phyloP scores from a whole-genome alignment of 1,284 basidiomycete genomes.

The Mixia osmundae region DNA sequence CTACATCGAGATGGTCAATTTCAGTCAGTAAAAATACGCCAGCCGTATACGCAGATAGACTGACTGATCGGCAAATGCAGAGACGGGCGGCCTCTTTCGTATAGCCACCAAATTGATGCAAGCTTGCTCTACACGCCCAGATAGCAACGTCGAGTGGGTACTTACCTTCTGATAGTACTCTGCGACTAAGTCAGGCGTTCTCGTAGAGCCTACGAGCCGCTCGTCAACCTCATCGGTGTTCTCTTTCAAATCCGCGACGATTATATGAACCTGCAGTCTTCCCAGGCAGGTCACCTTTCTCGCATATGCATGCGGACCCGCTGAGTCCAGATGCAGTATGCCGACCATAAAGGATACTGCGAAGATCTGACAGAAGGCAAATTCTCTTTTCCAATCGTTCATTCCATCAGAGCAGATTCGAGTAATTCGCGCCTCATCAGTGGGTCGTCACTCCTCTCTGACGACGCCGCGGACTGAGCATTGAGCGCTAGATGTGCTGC shows the following conservation, averaged over 20 bases:
- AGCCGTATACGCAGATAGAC: not conserved
- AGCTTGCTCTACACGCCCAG: conserved; percentile 37
- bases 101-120: conserved; percentile 92
- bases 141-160: conserved; percentile 35
- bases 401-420: conserved; percentile 51
- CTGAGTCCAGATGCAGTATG: conserved; percentile 33
- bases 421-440: conserved; percentile 56
- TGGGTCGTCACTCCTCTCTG: conserved; percentile 24
- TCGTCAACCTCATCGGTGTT: conserved; percentile 82
- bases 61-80: conserved; percentile 26
- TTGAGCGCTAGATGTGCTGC: conserved; percentile 42
- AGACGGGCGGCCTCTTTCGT: conserved; percentile 82
- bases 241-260: conserved; percentile 95
- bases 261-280: conserved; percentile 81
- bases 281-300: conserved; percentile 32
- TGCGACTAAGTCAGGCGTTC: not conserved
- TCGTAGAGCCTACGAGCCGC: conserved; percentile 58
- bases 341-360: conserved; percentile 75
- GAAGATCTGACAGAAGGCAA: conserved; percentile 92
- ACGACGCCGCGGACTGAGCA: not conserved
- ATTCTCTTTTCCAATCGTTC: conserved; percentile 84
- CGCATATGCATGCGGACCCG: not conserved
- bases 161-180: conserved; percentile 16
- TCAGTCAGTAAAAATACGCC: conserved; percentile 50
- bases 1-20: conserved; percentile 87